Base-by-base conservation (phyloP, 768 basidiomycete genomes). In the Mrakia frigida region DNA sequence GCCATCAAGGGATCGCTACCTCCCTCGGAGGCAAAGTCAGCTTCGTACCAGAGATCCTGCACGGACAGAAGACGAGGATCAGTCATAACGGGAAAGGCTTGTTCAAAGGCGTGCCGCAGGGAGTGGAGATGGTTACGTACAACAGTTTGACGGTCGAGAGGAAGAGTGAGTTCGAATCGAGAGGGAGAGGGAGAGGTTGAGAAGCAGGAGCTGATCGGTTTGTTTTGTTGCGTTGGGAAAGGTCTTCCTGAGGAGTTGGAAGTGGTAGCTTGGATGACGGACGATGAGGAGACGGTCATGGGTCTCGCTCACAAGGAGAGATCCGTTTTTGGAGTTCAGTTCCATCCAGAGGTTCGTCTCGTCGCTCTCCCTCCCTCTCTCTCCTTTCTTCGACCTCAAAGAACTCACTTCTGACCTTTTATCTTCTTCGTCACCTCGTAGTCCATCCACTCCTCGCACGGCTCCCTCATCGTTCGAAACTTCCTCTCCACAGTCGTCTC, bases 241-340 rank as follows among this genome's bases (percentile, higher is more conserved):
- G 81, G 81, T 23, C 83, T 83, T 21, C 80, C 82, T 46, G 85
- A 87, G 28, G 86, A 87, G 5, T 81, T 93, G 2, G 88, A 91
- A 78, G 86, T 88, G 63, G 83, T 92, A 18, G 92, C 90, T 23
- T 92, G 91, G 90, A 84, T 84, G 33, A 90, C 89, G 73, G 89
- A 91, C 77, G 90, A 90, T 9, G 35, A 69, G 6, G 85, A 80
- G 61, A 89, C 92, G 31, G 85, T 92, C 65, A 93, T 94, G 92
- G 91, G 89, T 56, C 84, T 87, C 37, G 87, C 86, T 78, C 92
- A 94, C 81, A 85, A 79, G 70, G 82, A 79, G 33, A 87, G 86
- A 77, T 92, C 92, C 6, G 91, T 92, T 80, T 93, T 91, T 90
- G 92, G 90, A 5, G 92, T 94, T 33, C 92, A 94, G 81, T 94